phyloP scores from a whole-genome alignment of 2,329 filamentous ascomycete species.

The Diplodia seriata region DNA sequence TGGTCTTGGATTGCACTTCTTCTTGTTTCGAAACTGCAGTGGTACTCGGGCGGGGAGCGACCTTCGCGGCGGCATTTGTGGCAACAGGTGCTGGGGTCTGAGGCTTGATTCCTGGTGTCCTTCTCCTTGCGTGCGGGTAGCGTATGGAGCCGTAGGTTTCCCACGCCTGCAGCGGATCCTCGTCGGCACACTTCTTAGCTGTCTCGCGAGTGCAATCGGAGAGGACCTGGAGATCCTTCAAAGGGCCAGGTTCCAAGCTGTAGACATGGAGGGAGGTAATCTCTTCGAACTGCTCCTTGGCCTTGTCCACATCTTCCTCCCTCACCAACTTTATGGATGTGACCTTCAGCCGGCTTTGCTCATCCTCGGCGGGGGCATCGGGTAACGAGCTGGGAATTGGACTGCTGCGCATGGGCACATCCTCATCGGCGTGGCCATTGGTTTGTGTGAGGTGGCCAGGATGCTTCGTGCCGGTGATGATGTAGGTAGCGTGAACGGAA shows the following conservation, averaged over 20 bases:
- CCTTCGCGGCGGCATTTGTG: constrained; percentile 36
- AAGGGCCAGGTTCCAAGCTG: constrained; percentile 74
- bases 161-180: constrained; percentile 66
- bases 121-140: constrained; percentile 71
- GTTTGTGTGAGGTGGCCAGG: constrained; percentile 37
- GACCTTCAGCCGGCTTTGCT: constrained; percentile 57
- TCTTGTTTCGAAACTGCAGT: constrained; percentile 35
- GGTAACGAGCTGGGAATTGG: constrained; percentile 68
- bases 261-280: constrained; percentile 86
- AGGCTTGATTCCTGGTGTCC: constrained; percentile 46
- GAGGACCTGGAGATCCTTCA: constrained; percentile 69
- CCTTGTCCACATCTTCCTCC: constrained; percentile 75
- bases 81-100: constrained; percentile 38
- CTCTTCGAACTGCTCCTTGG: constrained; percentile 71
- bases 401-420: constrained; percentile 71
- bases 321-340: constrained; percentile 70
- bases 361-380: constrained; percentile 50
- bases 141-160: constrained; percentile 75
- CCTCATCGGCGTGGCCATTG: constrained; percentile 65
- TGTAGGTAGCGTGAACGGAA: constrained; percentile 89
- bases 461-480: constrained; percentile 74
- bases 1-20: constrained; percentile 36
- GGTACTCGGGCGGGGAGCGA: constrained; percentile 37
- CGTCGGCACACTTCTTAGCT: constrained; percentile 62
- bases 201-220: constrained; percentile 70